Base-by-base conservation (phyloP, 306 rosid species). In the Leucaena leucocephala region DNA sequence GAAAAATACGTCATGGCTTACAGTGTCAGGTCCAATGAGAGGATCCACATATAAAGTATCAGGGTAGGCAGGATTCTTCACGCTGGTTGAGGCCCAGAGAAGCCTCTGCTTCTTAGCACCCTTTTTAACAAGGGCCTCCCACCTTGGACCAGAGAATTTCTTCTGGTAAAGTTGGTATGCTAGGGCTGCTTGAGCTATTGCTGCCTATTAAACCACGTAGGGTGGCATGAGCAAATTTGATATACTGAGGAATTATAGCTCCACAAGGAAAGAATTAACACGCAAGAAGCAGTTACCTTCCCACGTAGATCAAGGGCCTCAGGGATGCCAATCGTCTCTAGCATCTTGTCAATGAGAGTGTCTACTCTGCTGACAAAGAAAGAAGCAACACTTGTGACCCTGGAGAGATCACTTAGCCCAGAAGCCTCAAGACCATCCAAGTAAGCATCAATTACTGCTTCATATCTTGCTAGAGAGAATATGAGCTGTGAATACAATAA, bases 71-170 rank as follows among this genome's bases (percentile, higher is more conserved):
- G 99, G 99, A 78, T 95, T 95, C 93, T 95, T 95, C 78, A 95
- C 99, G 68, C 99, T 95, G 76, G 99, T 95, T 19, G 99, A 95
- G 67, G 99, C 99, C 99, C 99, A 95, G 61, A 95, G 94, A 81
- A 95, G 58, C 85, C 99, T 91, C 88, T 95, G 99, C 90, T 95
- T 95, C 87, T 95, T 95, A 74, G 98, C 99, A 46, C 99, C 99
- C 62, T 87, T 95, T 79, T 93, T 93, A 78, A 89, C 99, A 73
- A 95, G 86, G 82, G 99, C 97, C 83, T 93, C 97, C 99, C 99
- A 95, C 85, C 97, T 93, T 54, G 99, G 99, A 70, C 99, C 99
- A 42, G 99, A 95, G 85, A 95, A 95, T 75, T 95, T 95, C 91
- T 89, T 95, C 85, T 91, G 97, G 87, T 95, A 95, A 46, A 95